Conservation (phyloP, 2,329 filamentous ascomycete genomes). For the Xylariaceae sp. region DNA sequence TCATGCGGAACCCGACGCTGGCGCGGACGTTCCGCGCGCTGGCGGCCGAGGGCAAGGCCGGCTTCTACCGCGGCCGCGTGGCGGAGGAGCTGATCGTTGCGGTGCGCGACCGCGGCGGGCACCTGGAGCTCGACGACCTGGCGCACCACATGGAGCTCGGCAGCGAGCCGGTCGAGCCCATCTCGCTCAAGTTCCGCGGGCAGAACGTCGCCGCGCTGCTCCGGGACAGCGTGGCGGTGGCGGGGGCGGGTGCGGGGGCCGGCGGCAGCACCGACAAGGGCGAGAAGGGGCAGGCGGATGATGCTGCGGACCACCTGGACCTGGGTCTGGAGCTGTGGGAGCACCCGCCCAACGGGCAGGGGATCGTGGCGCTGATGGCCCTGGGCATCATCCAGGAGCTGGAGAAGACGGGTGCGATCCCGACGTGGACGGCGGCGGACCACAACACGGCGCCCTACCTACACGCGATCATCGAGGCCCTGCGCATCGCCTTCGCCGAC, state of each 20-base stretch:
- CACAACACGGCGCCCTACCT: constrained; percentile 79
- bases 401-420: constrained; percentile 67
- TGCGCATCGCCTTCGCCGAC: constrained; percentile 86
- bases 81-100: constrained; percentile 77
- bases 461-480: constrained; percentile 78
- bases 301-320: constrained; percentile 31
- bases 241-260: constrained; percentile 30
- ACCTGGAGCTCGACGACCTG: constrained; percentile 72
- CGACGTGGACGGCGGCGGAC: constrained; percentile 58
- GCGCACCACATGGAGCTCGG: constrained; percentile 60
- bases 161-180: constrained; percentile 75
- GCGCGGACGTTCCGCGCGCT: constrained; percentile 75
- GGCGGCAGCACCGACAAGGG: constrained; percentile 23
- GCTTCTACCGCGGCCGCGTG: constrained; percentile 82
- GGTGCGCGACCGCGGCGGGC: constrained; percentile 66
- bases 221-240: constrained; percentile 24
- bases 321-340: constrained; percentile 81
- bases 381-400: constrained; percentile 85
- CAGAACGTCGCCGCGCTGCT: constrained; percentile 37
- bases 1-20: constrained; percentile 78
- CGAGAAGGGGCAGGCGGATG: no score
- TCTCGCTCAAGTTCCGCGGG: constrained; percentile 70
- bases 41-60: constrained; percentile 73
- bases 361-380: constrained; percentile 90
- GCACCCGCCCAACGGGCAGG: constrained; percentile 93